These are phyloP conservation scores for Fusarium bactridioides DNA, from an alignment of 2,329 filamentous ascomycete species.

Conservation along the genomic window DNA sequence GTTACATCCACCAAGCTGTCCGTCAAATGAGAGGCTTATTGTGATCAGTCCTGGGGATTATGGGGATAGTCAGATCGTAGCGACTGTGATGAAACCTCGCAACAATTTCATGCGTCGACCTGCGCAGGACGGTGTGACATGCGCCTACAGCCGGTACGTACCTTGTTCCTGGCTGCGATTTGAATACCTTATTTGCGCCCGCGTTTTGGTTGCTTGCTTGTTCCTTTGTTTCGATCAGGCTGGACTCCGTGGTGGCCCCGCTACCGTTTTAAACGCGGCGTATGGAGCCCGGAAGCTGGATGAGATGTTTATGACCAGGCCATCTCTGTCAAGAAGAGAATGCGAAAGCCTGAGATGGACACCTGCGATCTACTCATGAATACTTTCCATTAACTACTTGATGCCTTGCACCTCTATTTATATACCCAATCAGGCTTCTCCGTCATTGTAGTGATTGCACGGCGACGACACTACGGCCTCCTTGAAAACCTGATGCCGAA, in stretches of 20 bases:
- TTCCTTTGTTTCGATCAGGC: slow-evolving; percentile 9
- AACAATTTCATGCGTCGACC: slow-evolving; percentile 22
- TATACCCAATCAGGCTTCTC: not conserved
- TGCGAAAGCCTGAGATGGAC: not conserved
- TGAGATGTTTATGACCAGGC: not conserved
- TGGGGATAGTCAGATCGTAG: slow-evolving; percentile 1
- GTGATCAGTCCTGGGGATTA: not conserved
- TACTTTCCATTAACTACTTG: not conserved
- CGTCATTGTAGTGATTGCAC: not conserved
- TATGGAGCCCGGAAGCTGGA: not conserved
- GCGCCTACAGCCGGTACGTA: slow-evolving; percentile 17
- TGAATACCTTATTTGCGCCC: slow-evolving; percentile 17
- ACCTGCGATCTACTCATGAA: not conserved
- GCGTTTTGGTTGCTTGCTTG: slow-evolving; percentile 1
- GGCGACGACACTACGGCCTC: slow-evolving; percentile 5
- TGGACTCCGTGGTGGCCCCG: slow-evolving; percentile 1
- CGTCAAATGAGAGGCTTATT: not conserved
- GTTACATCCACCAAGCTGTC: slow-evolving; percentile 12
- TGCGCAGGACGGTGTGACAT: slow-evolving; percentile 13
- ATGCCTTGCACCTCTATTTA: not conserved
- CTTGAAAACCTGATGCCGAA: slow-evolving; percentile 27
- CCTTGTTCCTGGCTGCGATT: not conserved
- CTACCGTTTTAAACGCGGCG: slow-evolving; percentile 19
- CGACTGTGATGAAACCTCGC: slow-evolving; percentile 9
- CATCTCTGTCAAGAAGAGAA: not conserved